These are phyloP conservation scores for Pugionium dolabratum DNA, from an alignment of 345 rosid genomes.

Conservation along the genomic window DNA sequence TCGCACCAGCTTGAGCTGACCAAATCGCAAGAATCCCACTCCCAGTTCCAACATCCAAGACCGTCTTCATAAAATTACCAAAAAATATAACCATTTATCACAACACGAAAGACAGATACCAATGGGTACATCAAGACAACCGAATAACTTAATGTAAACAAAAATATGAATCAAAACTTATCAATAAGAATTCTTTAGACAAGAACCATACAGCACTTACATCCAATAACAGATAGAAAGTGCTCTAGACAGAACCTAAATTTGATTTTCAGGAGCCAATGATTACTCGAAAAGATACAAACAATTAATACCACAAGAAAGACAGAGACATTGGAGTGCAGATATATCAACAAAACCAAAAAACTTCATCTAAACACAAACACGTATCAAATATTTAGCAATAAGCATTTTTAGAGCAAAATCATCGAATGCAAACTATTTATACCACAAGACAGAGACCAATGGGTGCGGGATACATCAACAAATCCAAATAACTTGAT, in stretches of 20 bases:
- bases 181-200: not conserved
- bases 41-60: constrained; percentile 97
- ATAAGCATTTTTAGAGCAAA: not conserved
- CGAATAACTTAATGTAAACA: not conserved
- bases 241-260: not conserved
- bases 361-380: not conserved
- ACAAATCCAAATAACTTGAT: not conserved
- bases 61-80: constrained; percentile 53
- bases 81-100: constrained; percentile 22
- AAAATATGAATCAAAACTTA: not conserved
- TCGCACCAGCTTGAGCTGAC: constrained; percentile 99
- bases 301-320: not conserved
- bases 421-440: not conserved
- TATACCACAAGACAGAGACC: not conserved
- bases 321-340: not conserved
- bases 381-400: not conserved
- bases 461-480: not conserved
- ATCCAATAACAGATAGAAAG: not conserved
- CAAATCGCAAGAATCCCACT: constrained; percentile 99
- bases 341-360: not conserved
- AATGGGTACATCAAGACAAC: not conserved
- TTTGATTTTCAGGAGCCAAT: no score
- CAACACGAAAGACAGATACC: constrained; percentile 5
- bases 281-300: not conserved
- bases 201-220: no score